phyloP scores from a whole-genome alignment of 2,329 filamentous ascomycete genomes.

The Laburnicola sp. region DNA sequence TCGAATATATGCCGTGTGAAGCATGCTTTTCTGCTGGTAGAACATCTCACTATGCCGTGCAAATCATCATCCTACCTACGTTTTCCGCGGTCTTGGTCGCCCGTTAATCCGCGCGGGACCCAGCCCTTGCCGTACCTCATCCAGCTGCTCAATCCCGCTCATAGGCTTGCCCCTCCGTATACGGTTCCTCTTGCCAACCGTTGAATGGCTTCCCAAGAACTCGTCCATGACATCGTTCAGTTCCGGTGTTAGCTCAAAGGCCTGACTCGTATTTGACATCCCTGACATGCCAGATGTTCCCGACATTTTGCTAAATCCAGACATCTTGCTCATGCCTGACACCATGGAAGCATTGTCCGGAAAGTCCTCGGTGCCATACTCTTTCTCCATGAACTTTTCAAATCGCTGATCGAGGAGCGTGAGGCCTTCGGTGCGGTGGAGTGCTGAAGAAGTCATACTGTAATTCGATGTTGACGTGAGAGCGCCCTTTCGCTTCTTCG shows the following conservation, averaged over 20 bases:
- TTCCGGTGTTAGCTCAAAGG: slow-evolving; percentile 67
- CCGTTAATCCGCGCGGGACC: slow-evolving; percentile 69
- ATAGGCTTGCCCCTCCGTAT: slow-evolving; percentile 81
- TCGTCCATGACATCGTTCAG: slow-evolving; percentile 93
- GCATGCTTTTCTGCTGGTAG: slow-evolving; percentile 2
- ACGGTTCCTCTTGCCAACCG: slow-evolving; percentile 70
- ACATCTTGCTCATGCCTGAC: slow-evolving; percentile 56
- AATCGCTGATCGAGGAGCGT: slow-evolving; percentile 86
- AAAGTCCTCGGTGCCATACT: slow-evolving; percentile 60
- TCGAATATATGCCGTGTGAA: slow-evolving; percentile 8
- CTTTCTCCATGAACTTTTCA: slow-evolving; percentile 77
- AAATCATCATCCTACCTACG: slow-evolving; percentile 2
- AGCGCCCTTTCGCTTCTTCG: slow-evolving; percentile 95
- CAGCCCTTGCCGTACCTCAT: slow-evolving; percentile 80
- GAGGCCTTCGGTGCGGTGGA: slow-evolving; percentile 85
- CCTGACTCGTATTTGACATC: slow-evolving; percentile 43
- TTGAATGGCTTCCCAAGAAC: slow-evolving; percentile 76
- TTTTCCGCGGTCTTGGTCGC: slow-evolving; percentile 22
- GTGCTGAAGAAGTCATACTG: slow-evolving; percentile 87
- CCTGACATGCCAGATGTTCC: slow-evolving; percentile 29
- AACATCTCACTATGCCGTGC: slow-evolving; percentile 1
- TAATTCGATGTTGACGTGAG: slow-evolving; percentile 84
- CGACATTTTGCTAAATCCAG: slow-evolving; percentile 48
- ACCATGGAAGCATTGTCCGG: slow-evolving; percentile 51
- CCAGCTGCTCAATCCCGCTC: slow-evolving; percentile 83